Conservation (phyloP, 805 yeast species). For the Spathaspora boniae region DNA sequence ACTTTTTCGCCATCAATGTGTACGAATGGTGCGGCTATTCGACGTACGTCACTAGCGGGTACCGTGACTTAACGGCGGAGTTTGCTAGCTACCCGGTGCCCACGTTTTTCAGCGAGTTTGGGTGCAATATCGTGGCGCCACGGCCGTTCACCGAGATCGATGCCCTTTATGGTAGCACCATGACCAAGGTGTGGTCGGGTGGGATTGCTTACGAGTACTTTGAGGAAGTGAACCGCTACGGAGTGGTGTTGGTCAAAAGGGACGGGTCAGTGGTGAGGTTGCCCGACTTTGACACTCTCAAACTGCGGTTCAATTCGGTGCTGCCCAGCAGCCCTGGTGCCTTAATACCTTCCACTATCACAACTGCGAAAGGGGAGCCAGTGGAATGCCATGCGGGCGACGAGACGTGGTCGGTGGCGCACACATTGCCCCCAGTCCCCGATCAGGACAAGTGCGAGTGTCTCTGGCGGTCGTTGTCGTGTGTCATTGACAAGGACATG, state of each 20-base stretch:
- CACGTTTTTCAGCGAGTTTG: slow-evolving; percentile 37
- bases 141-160: slow-evolving; percentile 39
- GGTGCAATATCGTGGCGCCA: slow-evolving; percentile 34
- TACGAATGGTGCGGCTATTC: slow-evolving; percentile 44
- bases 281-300: slow-evolving; percentile 29
- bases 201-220: slow-evolving; percentile 37
- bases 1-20: slow-evolving; percentile 36
- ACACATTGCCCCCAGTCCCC: slow-evolving; percentile 38
- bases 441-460: slow-evolving; percentile 43
- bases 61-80: slow-evolving; percentile 31
- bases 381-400: background rate
- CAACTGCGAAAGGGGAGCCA: slow-evolving; percentile 2
- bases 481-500: slow-evolving; percentile 29
- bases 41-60: slow-evolving; percentile 33
- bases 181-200: slow-evolving; percentile 38
- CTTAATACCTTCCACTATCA: background rate
- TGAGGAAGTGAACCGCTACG: slow-evolving; percentile 32
- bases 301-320: slow-evolving; percentile 18
- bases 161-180: slow-evolving; percentile 27
- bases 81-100: slow-evolving; percentile 30
- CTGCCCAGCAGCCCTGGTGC: slow-evolving; percentile 15
- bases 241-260: slow-evolving; percentile 26
- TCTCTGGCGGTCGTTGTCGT: slow-evolving; percentile 35
- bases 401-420: slow-evolving; percentile 13
- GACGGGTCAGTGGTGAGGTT: slow-evolving; percentile 24